These are phyloP conservation scores for Alternaria arborescens DNA, from an alignment of 2,329 filamentous ascomycete species.

Conservation along the genomic window DNA sequence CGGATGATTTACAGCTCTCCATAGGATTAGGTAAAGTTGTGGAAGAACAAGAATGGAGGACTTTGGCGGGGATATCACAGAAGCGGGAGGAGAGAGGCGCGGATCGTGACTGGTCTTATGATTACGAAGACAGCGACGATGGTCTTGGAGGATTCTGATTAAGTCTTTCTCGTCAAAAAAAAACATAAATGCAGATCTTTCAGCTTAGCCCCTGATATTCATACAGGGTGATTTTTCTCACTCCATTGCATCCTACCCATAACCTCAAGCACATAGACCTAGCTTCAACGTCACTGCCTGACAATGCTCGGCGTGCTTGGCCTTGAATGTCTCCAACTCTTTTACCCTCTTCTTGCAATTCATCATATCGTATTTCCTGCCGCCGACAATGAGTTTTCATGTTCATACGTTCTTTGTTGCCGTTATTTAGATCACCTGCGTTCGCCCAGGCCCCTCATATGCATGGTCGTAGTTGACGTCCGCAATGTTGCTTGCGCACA, in stretches of 20 bases:
- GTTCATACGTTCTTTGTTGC: neutral
- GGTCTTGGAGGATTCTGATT: constrained; percentile 14
- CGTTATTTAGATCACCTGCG: neutral
- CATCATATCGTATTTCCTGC: neutral
- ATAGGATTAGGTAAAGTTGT: constrained; percentile 40
- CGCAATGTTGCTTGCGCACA: no score
- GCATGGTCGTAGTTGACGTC: no score
- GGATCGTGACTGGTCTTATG: constrained; percentile 3
- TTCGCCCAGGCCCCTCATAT: no score
- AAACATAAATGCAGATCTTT: neutral
- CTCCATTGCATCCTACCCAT: neutral
- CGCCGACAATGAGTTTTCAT: neutral
- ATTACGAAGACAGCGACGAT: constrained; percentile 9
- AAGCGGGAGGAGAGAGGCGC: constrained; percentile 19
- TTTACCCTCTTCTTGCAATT: neutral
- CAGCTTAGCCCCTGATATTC: neutral
- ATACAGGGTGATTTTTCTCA: neutral
- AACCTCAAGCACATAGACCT: neutral
- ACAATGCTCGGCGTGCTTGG: neutral
- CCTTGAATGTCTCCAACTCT: neutral
- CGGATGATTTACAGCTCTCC: constrained; percentile 35
- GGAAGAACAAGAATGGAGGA: constrained; percentile 27
- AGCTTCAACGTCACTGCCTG: neutral
- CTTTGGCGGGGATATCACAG: constrained; percentile 29
- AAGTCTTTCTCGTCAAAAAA: neutral